Conservation (phyloP, 176 grass and related monocot species). For the Bothriochloa decipiens region DNA sequence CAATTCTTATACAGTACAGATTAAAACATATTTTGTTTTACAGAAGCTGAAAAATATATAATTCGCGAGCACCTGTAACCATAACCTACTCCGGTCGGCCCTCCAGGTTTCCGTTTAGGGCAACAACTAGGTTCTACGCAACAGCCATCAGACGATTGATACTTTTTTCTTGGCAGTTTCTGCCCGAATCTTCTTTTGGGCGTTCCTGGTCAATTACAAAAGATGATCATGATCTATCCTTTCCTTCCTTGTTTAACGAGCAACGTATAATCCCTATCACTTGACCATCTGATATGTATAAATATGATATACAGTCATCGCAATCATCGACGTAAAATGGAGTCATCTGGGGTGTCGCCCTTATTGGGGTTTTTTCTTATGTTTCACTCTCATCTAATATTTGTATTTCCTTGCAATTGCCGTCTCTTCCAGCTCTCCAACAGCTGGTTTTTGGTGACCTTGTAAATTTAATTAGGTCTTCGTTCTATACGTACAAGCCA, state of each 20-base stretch:
- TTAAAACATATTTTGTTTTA: background rate
- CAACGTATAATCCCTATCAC: background rate
- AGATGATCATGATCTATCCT: background rate
- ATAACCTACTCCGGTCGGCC: background rate
- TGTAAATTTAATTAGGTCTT: background rate
- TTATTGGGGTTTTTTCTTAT: background rate
- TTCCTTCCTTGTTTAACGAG: background rate
- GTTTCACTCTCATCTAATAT: too few relatives aligned
- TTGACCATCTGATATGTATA: background rate
- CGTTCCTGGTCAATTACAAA: background rate
- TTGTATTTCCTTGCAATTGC: background rate
- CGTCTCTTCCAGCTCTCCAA: background rate
- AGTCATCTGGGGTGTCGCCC: background rate
- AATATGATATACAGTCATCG: background rate
- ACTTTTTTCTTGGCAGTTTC: background rate
- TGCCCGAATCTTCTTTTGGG: background rate
- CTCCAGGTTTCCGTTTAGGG: slow-evolving; percentile 13
- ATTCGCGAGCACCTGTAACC: background rate
- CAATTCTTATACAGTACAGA: too few relatives aligned
- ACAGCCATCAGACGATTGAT: background rate
- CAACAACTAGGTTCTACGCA: slow-evolving; percentile 19
- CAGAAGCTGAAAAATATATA: background rate
- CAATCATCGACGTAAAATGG: slow-evolving; percentile 11
- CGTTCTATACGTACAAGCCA: background rate
- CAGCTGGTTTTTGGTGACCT: background rate